phyloP scores from a whole-genome alignment of 164 flowering plant genomes.

The Chloranthus sessilifolius region DNA sequence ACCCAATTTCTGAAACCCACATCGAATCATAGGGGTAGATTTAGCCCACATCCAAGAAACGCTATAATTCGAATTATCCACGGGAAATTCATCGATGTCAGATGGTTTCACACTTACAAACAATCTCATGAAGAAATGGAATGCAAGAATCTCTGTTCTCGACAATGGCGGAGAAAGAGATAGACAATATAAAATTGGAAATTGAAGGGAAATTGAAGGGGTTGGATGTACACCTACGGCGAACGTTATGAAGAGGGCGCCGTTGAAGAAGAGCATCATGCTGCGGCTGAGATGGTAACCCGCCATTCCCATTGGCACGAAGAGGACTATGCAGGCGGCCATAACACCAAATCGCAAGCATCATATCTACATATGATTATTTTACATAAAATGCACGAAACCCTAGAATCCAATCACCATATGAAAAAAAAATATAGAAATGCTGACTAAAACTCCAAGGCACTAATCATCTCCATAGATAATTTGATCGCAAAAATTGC shows the following conservation, averaged over 20 bases:
- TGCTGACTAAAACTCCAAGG: too few species aligned
- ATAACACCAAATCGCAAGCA: conserved; percentile 54
- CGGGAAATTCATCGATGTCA: background rate
- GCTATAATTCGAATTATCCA: conserved; percentile 7
- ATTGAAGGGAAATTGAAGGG: conserved; percentile 72
- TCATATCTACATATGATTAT: too few species aligned
- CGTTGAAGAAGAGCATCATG: conserved; percentile 84
- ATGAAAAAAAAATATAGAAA: too few species aligned
- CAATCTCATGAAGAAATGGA: conserved; percentile 55
- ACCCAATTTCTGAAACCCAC: conserved; percentile 59
- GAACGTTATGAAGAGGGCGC: conserved; percentile 74
- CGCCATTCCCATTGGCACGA: conserved; percentile 84
- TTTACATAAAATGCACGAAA: too few species aligned
- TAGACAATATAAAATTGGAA: conserved; percentile 27
- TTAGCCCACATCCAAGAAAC: conserved; percentile 54
- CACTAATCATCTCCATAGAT: too few species aligned
- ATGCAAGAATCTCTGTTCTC: conserved; percentile 54
- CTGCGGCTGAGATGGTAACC: conserved; percentile 87
- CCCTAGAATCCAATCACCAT: too few species aligned
- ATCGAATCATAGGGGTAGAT: conserved; percentile 30
- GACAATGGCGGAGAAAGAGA: conserved; percentile 26
- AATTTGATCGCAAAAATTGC: too few species aligned
- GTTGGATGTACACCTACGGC: conserved; percentile 78
- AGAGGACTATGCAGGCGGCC: conserved; percentile 67
- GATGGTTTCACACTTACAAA: conserved; percentile 31